Percentiles rank a stretch among this genome's conserved stretches.
Conservation (phyloP, 371 early-diverging fungal genomes). For the Mucor saturninus region DNA sequence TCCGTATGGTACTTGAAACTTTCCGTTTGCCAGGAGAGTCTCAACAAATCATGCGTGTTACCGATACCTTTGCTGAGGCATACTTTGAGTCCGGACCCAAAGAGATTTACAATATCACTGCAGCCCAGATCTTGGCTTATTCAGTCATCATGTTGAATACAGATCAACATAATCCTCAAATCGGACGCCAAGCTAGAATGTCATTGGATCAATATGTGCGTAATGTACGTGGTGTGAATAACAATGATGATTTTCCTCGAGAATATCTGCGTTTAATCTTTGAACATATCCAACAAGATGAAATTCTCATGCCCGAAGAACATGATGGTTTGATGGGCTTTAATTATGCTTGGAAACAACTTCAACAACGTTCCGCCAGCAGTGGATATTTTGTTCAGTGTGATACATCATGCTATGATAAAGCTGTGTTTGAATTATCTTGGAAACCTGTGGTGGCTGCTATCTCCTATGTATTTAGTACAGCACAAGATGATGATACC, state of each 20-base stretch:
- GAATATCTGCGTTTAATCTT: conserved; percentile 80
- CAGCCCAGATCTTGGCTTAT: conserved; percentile 84
- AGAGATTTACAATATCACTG: conserved; percentile 72
- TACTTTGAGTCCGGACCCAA: conserved; percentile 72
- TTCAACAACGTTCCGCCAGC: conserved; percentile 62
- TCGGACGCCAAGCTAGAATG: conserved; percentile 77
- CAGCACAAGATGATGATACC: conserved; percentile 78
- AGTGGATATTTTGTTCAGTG: conserved; percentile 56
- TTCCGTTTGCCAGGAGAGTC: conserved; percentile 95
- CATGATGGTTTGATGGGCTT: conserved; percentile 94
- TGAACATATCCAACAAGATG: conserved; percentile 75
- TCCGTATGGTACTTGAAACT: conserved; percentile 80
- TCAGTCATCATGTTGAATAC: conserved; percentile 95
- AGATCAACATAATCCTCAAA: conserved; percentile 91
- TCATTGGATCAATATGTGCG: conserved; percentile 83
- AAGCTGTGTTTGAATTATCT: conserved; percentile 65
- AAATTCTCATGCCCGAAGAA: conserved; percentile 90
- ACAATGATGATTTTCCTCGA: conserved; percentile 67
- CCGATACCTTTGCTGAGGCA: conserved; percentile 82
- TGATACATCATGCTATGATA: conserved; percentile 63
- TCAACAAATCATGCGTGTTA: conserved; percentile 91
- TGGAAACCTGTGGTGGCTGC: conserved; percentile 71
- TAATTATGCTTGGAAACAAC: conserved; percentile 92
- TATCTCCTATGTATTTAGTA: conserved; percentile 80
- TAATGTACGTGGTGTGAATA: conserved; percentile 82